A percentile compares a stretch with the other conserved stretches of the same genome.
Evolutionary conservation across 805 yeast species (phyloP).

Genomic region (Nakazawaea populi): DNA sequence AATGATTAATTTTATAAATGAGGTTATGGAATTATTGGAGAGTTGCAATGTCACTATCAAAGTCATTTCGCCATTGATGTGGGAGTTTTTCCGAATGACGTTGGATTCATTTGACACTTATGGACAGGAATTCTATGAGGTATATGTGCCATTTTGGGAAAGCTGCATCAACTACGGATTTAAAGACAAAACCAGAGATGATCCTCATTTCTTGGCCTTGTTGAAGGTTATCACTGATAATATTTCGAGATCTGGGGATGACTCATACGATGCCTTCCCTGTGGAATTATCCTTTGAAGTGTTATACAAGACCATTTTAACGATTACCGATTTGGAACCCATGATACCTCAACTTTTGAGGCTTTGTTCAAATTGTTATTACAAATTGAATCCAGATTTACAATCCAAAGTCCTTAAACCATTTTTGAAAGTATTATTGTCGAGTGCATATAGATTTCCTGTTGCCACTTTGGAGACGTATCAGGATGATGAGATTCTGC

Average conservation of each 20-base stretch:
- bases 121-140: constrained; percentile 45
- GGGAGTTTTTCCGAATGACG: constrained; percentile 37
- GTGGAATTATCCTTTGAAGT: constrained; percentile 7
- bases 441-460: constrained; percentile 34
- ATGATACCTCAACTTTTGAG: constrained; percentile 35
- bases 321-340: constrained; percentile 33
- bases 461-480: constrained; percentile 28
- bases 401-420: constrained; percentile 15
- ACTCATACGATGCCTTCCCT: constrained; percentile 17
- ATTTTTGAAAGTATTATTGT: constrained; percentile 36
- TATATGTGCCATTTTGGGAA: constrained; percentile 43
- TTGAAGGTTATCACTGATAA: constrained; percentile 21
- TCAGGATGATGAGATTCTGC: constrained; percentile 30
- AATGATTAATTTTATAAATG: constrained; percentile 69
- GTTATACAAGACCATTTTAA: constrained; percentile 21
- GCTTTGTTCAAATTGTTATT: constrained; percentile 1
- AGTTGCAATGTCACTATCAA: constrained; percentile 61
- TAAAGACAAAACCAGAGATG: constrained; percentile 12
- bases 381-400: constrained; percentile 14
- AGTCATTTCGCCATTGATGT: constrained; percentile 33
- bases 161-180: constrained; percentile 42
- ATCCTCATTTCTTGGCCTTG: constrained; percentile 16
- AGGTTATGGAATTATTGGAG: constrained; percentile 64
- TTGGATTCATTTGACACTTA: constrained; percentile 43
- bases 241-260: constrained; percentile 15